Conservation (phyloP, 2,329 filamentous ascomycete genomes). For the Colletotrichum liriopes region DNA sequence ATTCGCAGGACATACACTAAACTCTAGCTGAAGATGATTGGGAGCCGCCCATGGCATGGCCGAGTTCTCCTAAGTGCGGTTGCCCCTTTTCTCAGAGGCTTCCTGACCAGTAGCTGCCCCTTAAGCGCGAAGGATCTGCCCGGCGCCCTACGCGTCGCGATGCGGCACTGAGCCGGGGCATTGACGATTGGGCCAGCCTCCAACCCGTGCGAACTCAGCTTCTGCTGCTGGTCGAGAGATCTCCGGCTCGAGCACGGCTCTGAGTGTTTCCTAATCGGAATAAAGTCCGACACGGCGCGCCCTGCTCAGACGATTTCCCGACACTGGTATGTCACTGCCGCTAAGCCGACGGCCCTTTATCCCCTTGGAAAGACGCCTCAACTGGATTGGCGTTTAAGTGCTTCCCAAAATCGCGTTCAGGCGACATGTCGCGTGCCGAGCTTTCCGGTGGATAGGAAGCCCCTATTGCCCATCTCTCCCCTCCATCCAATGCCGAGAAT, state of each 20-base stretch:
- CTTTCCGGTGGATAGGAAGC: conserved; percentile 90
- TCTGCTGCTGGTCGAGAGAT: not conserved
- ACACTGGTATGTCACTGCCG: not conserved
- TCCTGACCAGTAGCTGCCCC: not conserved
- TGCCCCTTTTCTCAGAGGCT: not conserved
- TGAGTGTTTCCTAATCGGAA: not conserved
- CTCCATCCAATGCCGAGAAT: conserved; percentile 91
- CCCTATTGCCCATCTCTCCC: conserved; percentile 89
- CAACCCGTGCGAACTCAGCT: not conserved
- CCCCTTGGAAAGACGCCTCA: conserved; percentile 9
- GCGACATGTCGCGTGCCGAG: conserved; percentile 68
- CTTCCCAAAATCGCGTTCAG: conserved; percentile 22
- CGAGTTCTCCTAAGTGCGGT: not conserved
- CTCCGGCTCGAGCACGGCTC: conserved; percentile 1
- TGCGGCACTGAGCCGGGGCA: not conserved
- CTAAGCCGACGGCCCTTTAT: not conserved
- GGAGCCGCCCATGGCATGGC: not conserved
- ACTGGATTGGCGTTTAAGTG: not conserved
- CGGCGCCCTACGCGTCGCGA: not conserved
- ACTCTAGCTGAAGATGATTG: not conserved
- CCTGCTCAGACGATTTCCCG: not conserved
- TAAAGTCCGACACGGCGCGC: not conserved
- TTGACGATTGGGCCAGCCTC: not conserved
- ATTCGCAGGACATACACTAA: not conserved
- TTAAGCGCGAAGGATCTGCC: not conserved